Evolutionary conservation across 2,329 filamentous ascomycete genomes (phyloP), one percentile per base, ranked within the genome.

Genomic region (Verticillium tricorpus): DNA sequence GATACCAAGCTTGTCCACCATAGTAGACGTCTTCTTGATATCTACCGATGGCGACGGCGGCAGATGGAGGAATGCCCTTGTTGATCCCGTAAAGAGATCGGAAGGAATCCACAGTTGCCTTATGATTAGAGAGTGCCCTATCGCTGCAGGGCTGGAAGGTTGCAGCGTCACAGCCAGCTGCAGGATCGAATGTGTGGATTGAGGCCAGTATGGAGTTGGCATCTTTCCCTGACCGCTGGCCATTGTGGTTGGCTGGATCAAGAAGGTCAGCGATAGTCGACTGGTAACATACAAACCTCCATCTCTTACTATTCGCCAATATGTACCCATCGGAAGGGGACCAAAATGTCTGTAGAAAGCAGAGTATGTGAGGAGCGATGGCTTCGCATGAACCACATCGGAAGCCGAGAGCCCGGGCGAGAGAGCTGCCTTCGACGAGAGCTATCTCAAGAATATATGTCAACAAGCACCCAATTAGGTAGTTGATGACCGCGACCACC

Each of bases 121-220:
- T 93, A 76, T 92, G 90, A 70, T 91, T 95, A 25, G 89, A 83
- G 34, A 95, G 80, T 2, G 88, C 86, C 61, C 77, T 79, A 63
- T 86, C 79, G 32, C 87, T 90, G 77, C 90, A 93, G 11, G 91
- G 91, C 74, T 93, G 91, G 78, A 93, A 93, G 2, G 90, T 92
- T 4, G 79, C 77, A 57, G 85, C 83, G 68, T 91, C 87, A 67
- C 90, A 93, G 35, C 79, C 81, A 1, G 85, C 83, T 7, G 78
- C 74, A 1, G 88, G 85, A 68, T 94, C 90, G 64, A 93, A 93
- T 19, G 81, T 84, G 71, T 88, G 85, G 66, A 90, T 90, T 2
- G 85, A 84, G 3, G 78, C 81, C 2, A 92, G 78, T 34, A 93
- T 76, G 1, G 86, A 87, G 74, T 92, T 93, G 60, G 85, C 84